phyloP scores from a whole-genome alignment of 495 filamentous ascomycete species.

The Bacidia rubella region DNA sequence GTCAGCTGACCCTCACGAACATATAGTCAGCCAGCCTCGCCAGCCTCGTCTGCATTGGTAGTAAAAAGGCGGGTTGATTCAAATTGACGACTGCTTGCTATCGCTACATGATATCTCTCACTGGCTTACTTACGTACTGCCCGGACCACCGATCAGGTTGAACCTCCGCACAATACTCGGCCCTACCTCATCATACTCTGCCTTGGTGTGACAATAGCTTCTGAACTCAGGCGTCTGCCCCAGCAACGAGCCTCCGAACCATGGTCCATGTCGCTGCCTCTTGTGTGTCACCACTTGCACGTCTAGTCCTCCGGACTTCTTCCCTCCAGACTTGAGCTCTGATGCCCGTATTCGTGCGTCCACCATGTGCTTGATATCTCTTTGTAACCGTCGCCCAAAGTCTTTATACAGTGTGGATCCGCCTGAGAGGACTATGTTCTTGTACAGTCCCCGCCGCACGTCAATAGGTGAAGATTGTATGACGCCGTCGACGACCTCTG shows the following conservation, averaged over 20 bases:
- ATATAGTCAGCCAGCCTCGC: no score
- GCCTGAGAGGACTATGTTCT: slow-evolving; percentile 97
- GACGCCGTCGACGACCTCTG: slow-evolving; percentile 85
- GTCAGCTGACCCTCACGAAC: not conserved
- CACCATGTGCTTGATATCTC: slow-evolving; percentile 90
- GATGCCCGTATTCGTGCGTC: slow-evolving; percentile 83
- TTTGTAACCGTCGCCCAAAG: slow-evolving; percentile 87
- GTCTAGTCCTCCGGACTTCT: slow-evolving; percentile 69
- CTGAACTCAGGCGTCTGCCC: slow-evolving; percentile 98
- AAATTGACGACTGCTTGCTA: no score
- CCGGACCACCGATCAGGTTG: slow-evolving; percentile 63
- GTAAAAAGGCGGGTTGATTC: no score
- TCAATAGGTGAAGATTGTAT: slow-evolving; percentile 97
- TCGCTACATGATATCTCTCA: no score
- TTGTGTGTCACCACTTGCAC: slow-evolving; percentile 95
- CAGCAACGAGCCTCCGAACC: slow-evolving; percentile 93
- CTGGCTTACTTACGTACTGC: slow-evolving; percentile 47
- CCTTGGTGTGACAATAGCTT: slow-evolving; percentile 98
- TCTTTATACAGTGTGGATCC: slow-evolving; percentile 96
- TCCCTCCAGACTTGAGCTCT: slow-evolving; percentile 78
- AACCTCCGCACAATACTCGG: slow-evolving; percentile 93
- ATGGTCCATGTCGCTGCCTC: slow-evolving; percentile 88
- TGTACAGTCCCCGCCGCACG: slow-evolving; percentile 91
- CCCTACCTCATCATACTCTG: slow-evolving; percentile 86
- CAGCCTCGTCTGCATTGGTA: no score